phyloP scores from a whole-genome alignment of 768 basidiomycete species.

The Ramaria sp. region DNA sequence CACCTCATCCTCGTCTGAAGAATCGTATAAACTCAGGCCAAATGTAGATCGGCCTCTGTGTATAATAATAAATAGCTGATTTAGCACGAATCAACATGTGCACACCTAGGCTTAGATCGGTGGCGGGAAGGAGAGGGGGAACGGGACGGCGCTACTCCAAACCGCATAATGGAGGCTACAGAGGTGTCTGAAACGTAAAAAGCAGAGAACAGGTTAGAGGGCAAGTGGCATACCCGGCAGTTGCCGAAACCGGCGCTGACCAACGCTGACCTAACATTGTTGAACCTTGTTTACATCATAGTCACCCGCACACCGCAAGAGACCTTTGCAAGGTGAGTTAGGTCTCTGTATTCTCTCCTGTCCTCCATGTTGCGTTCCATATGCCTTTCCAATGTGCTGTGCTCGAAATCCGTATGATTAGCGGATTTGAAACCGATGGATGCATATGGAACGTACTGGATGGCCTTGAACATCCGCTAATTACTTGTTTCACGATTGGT shows the following conservation, averaged over 20 bases:
- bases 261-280: neutral
- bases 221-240: neutral
- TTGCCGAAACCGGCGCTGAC: neutral
- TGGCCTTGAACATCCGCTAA: neutral
- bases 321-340: conserved; percentile 3
- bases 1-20: conserved; percentile 22
- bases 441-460: neutral
- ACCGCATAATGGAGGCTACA: neutral
- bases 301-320: neutral
- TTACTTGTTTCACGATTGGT: neutral
- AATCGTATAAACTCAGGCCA: conserved; percentile 28
- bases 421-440: neutral
- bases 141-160: conserved; percentile 4
- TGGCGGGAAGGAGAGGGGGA: neutral
- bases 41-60: neutral
- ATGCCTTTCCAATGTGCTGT: neutral
- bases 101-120: neutral
- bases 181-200: too few species aligned
- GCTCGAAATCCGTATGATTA: neutral
- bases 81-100: neutral
- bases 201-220: too few species aligned
- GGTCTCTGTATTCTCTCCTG: neutral
- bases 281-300: conserved; percentile 3
- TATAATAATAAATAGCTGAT: neutral
- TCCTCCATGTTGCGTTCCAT: neutral